Evolutionary conservation across 148 eudicot species (phyloP).

Genomic region (Amaranthus cruentus): DNA sequence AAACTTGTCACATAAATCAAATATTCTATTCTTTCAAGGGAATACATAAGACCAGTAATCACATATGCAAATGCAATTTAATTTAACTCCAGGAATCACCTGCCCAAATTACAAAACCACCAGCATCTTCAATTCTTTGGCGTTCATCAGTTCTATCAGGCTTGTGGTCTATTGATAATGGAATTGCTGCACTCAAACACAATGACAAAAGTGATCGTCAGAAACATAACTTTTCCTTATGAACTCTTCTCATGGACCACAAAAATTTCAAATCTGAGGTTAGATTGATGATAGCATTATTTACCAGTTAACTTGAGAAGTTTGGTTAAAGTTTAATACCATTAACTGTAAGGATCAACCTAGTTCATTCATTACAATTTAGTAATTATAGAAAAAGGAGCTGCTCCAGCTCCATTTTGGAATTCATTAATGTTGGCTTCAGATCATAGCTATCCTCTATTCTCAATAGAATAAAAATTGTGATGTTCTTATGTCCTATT

Average conservation of each 20-base stretch:
- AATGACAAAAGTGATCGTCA: slow-evolving; percentile 1
- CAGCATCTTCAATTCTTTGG: slow-evolving; percentile 73
- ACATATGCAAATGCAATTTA: too few relatives aligned
- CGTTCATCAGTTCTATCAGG: slow-evolving; percentile 80
- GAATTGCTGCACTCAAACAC: slow-evolving; percentile 46
- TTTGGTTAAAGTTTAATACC: background rate
- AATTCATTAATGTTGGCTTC: too few relatives aligned
- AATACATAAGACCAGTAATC: too few relatives aligned
- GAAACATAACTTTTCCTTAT: background rate
- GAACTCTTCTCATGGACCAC: background rate
- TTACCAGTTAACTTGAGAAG: background rate
- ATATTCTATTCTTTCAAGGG: too few relatives aligned
- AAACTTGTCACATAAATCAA: too few relatives aligned
- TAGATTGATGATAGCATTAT: background rate
- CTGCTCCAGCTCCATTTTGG: too few relatives aligned
- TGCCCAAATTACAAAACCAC: slow-evolving; percentile 77
- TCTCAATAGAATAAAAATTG: too few relatives aligned
- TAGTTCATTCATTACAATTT: too few relatives aligned
- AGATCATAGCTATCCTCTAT: too few relatives aligned
- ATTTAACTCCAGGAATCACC: slow-evolving; percentile 27
- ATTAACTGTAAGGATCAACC: background rate
- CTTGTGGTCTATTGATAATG: slow-evolving; percentile 71
- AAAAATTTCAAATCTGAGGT: background rate
- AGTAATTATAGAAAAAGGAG: too few relatives aligned
- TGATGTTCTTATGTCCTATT: too few relatives aligned